Evolutionary conservation across 139 green algal genomes (phyloP).

Genomic region (Micractinium conductrix): DNA sequence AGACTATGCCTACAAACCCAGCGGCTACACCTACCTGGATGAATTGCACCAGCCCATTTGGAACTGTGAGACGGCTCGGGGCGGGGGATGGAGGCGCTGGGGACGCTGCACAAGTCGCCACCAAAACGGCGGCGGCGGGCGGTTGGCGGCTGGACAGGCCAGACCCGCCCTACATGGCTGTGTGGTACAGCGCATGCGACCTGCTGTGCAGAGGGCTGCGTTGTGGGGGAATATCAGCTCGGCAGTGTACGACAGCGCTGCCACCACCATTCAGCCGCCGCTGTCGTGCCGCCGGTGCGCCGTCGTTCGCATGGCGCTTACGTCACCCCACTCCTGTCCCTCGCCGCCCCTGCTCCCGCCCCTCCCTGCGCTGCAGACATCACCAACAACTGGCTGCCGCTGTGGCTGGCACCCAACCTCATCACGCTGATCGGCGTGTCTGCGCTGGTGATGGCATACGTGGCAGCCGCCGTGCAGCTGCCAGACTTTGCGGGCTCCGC

Average conservation of each 20-base stretch:
- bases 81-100: background rate
- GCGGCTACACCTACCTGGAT: conserved; percentile 86
- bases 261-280: background rate
- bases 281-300: background rate
- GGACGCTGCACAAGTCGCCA: background rate
- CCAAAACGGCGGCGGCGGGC: too few relatives aligned
- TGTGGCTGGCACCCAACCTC: conserved; percentile 94
- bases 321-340: background rate
- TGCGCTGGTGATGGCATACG: conserved; percentile 68
- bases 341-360: background rate
- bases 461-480: conserved; percentile 56
- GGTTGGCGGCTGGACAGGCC: background rate
- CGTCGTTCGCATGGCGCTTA: background rate
- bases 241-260: too few relatives aligned
- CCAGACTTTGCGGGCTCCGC: conserved; percentile 69
- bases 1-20: conserved; percentile 85
- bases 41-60: conserved; percentile 79
- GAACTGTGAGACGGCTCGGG: conserved; percentile 68
- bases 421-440: conserved; percentile 87
- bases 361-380: conserved; percentile 31
- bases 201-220: too few relatives aligned
- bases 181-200: too few relatives aligned
- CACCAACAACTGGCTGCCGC: conserved; percentile 62
- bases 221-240: too few relatives aligned
- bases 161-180: too few relatives aligned